Conservation (phyloP, 352 stramenopile species). For the Globisporangium acanthophoron region DNA sequence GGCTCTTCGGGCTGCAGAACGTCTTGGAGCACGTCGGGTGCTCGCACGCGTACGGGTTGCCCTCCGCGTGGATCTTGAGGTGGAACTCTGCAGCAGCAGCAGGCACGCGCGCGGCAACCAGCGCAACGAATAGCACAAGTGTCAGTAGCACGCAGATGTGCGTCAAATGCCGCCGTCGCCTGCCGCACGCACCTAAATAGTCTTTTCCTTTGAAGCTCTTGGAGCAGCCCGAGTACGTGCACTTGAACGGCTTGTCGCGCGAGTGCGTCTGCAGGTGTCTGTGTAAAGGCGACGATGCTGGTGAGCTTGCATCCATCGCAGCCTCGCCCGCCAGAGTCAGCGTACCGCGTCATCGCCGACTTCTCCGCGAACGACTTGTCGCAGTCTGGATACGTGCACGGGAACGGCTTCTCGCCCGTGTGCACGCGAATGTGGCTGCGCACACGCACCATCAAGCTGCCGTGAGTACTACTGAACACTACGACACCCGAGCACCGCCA, state of each 20-base stretch:
- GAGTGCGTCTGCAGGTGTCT: slow-evolving; percentile 86
- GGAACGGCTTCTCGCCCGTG: slow-evolving; percentile 85
- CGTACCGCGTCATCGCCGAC: slow-evolving; percentile 76
- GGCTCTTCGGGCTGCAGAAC: slow-evolving; percentile 79
- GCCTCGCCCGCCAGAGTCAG: not conserved
- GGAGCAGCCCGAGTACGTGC: slow-evolving; percentile 74
- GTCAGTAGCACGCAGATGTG: no score
- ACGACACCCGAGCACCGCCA: not conserved
- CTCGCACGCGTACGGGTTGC: slow-evolving; percentile 75
- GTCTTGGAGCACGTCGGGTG: slow-evolving; percentile 80
- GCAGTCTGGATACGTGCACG: slow-evolving; percentile 74
- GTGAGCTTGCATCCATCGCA: not conserved
- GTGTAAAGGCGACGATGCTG: no score
- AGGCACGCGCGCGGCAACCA: not conserved
- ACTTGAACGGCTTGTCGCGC: slow-evolving; percentile 82
- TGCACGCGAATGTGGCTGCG: slow-evolving; percentile 82
- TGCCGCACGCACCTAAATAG: slow-evolving; percentile 38
- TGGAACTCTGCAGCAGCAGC: slow-evolving; percentile 46
- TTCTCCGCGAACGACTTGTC: slow-evolving; percentile 89
- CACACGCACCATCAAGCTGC: not conserved
- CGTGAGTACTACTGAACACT: no score
- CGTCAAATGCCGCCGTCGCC: no score
- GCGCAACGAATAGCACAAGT: not conserved
- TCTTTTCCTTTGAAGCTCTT: slow-evolving; percentile 89
- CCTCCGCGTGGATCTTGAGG: slow-evolving; percentile 80